Evolutionary conservation across 345 rosid species (phyloP).

Genomic region (Turnera subulata): DNA sequence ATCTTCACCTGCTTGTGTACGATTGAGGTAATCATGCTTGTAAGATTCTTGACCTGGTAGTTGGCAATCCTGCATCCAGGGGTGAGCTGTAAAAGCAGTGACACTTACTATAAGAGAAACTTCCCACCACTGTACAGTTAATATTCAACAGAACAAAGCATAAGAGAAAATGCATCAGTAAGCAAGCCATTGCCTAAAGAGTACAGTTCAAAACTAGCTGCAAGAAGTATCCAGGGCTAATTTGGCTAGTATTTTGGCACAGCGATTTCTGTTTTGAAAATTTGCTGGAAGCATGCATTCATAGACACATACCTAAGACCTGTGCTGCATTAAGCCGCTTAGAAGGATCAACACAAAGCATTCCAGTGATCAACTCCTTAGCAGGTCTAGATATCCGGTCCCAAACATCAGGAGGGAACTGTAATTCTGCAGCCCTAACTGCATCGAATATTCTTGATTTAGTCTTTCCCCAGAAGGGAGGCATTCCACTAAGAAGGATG

Average conservation of each 20-base stretch:
- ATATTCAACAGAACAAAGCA: too few species aligned
- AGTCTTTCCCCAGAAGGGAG: conserved; percentile 71
- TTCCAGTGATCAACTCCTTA: conserved; percentile 46
- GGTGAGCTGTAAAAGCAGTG: conserved; percentile 44
- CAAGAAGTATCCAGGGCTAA: too few species aligned
- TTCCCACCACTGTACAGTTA: conserved; percentile 1
- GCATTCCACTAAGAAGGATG: conserved; percentile 61
- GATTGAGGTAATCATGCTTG: conserved; percentile 26
- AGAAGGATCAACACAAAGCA: conserved; percentile 52
- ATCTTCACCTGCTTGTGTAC: conserved; percentile 35
- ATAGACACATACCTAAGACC: conserved; percentile 50
- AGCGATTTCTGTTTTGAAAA: too few species aligned
- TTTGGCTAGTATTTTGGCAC: too few species aligned
- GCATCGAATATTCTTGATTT: conserved; percentile 65
- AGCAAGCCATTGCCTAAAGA: too few species aligned
- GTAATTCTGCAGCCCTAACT: conserved; percentile 56
- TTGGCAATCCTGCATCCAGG: conserved; percentile 58
- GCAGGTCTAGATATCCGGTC: conserved; percentile 49
- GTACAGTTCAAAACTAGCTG: too few species aligned
- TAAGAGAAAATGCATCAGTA: too few species aligned
- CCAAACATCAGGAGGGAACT: conserved; percentile 56
- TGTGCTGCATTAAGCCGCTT: conserved; percentile 46
- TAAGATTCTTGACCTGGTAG: conserved; percentile 32
- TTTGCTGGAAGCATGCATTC: too few species aligned
- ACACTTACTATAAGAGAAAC: conserved; percentile 3